Conservation (phyloP, 306 rosid species). For the Acacia acuminata region DNA sequence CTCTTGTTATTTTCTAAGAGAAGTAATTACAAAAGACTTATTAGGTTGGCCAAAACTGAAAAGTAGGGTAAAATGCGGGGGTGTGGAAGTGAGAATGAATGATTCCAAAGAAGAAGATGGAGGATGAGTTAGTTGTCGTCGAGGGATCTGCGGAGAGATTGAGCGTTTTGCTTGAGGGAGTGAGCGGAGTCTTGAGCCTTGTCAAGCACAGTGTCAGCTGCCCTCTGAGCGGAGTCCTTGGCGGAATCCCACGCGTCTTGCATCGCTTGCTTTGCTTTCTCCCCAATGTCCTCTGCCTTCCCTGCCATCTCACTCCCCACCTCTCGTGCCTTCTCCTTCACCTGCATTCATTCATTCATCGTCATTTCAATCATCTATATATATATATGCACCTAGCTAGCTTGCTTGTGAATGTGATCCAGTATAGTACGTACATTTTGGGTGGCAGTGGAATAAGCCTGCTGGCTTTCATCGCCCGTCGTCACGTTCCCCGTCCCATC, state of each 20-base stretch:
- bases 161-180: slow-evolving; percentile 51
- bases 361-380: too few relatives aligned
- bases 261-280: slow-evolving; percentile 67
- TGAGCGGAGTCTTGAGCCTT: slow-evolving; percentile 58
- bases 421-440: not conserved
- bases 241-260: slow-evolving; percentile 74
- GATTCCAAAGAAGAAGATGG: too few relatives aligned
- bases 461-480: slow-evolving; percentile 46
- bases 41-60: too few relatives aligned
- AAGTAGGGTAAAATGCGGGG: too few relatives aligned
- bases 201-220: slow-evolving; percentile 46
- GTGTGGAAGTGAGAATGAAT: too few relatives aligned
- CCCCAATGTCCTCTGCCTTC: slow-evolving; percentile 53
- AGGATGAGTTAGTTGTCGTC: slow-evolving; percentile 22
- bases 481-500: slow-evolving; percentile 44
- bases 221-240: slow-evolving; percentile 58
- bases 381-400: too few relatives aligned
- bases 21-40: too few relatives aligned
- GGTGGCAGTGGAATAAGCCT: slow-evolving; percentile 44
- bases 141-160: slow-evolving; percentile 54
- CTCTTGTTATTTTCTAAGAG: too few relatives aligned
- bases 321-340: slow-evolving; percentile 41
- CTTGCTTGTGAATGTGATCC: too few relatives aligned
- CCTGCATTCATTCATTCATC: slow-evolving; percentile 31
- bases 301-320: slow-evolving; percentile 39